Evolutionary conservation across 345 rosid species (phyloP), one percentile per base, ranked within the genome.

Genomic region (Corymbia maculata): DNA sequence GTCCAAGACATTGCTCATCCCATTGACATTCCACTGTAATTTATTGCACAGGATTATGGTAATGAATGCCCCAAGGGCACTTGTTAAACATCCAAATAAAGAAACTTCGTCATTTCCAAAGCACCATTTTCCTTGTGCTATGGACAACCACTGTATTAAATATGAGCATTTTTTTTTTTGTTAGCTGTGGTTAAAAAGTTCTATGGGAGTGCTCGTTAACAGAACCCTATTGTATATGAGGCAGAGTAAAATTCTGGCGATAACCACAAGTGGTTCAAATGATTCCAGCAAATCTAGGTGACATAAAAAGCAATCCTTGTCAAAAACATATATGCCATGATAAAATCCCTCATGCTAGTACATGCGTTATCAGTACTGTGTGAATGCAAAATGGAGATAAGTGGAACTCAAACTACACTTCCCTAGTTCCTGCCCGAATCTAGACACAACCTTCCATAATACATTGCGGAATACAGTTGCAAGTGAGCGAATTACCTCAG

Each of bases 401-500:
- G 49, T 17, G 49, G 49, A 70, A 26, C 45, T n/a, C 3, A 51
- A 52, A 52, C 26, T 85, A 13, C 19, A 24, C 28, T 85, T 16
- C 64, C 49, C 42, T 42, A 52, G 36, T 32, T 85, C 87, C 87
- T 26, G 52, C 9, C 3, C 9, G 0, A 53, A 85, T 36, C 87
- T 30, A 52, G 87, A 42, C 51, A 53, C 4, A 36, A 36, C 87
- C 51, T 53, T 36, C 51, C 49, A 55, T 45, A 59, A 59, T 59
- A 26, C 66, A 36, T 64, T 87, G 53, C 4, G 14, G 47, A 64
- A 44, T 7, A 42, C 44, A 26, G 11, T 51, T 42, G 42, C 47
- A 15, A 50, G 51, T 30, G 26, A 45, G 22, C 79, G 49, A 68
- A 87, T 84, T 91, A 97, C 99, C 96, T 94, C 94, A 26, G 99